Conservation (phyloP, 345 rosid genomes). For the Kernera saxatilis region DNA sequence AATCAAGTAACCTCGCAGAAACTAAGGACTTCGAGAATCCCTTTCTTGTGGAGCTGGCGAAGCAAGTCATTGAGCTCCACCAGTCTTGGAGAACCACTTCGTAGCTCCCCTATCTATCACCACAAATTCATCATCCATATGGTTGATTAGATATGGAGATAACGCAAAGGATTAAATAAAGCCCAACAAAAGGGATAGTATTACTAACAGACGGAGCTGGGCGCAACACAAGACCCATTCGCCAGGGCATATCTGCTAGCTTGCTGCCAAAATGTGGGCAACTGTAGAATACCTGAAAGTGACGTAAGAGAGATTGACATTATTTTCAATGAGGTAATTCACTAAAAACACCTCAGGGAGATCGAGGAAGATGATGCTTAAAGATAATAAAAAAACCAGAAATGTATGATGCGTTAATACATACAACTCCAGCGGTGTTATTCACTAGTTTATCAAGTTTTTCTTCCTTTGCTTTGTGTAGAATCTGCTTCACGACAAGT, state of each 20-base stretch:
- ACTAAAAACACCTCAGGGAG: not conserved
- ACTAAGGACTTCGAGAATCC: slow-evolving; percentile 77
- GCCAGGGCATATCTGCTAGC: slow-evolving; percentile 98
- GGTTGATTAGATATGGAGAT: not conserved
- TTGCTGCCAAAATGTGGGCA: slow-evolving; percentile 99
- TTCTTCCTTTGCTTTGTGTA: slow-evolving; percentile 79
- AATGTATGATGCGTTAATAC: slow-evolving; percentile 25
- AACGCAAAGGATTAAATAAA: not conserved
- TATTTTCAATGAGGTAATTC: not conserved
- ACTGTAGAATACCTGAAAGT: slow-evolving; percentile 84
- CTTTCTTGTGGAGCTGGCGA: slow-evolving; percentile 76
- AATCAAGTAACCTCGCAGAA: slow-evolving; percentile 75
- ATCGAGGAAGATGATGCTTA: not conserved
- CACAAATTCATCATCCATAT: not conserved
- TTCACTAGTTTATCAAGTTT: slow-evolving; percentile 68
- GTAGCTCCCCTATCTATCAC: slow-evolving; percentile 77
- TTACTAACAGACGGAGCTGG: slow-evolving; percentile 90
- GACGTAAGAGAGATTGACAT: slow-evolving; percentile 1
- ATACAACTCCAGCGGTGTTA: slow-evolving; percentile 87
- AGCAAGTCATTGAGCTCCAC: slow-evolving; percentile 79
- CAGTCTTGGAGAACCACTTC: slow-evolving; percentile 91
- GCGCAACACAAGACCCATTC: slow-evolving; percentile 92
- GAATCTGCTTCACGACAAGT: slow-evolving; percentile 92
- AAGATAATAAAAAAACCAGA: not conserved
- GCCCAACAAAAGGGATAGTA: not conserved